Base-by-base conservation (phyloP, 1,139 yeast genomes). In the Kodamaea derodonti region DNA sequence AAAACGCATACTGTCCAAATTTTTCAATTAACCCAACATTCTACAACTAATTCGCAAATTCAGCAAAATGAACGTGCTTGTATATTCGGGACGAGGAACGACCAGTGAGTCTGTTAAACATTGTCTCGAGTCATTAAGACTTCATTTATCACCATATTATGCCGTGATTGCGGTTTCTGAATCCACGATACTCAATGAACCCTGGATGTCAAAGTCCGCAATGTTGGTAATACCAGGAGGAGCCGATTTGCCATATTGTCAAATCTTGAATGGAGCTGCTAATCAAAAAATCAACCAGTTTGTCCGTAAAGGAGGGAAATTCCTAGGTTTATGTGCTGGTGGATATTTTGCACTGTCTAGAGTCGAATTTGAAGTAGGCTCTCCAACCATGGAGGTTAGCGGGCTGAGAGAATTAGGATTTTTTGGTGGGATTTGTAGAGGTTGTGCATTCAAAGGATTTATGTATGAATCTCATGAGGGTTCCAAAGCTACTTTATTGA, bases 301-400 rank as follows among this genome's bases (percentile, higher is more conserved):
- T 56, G 88, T 92, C 3, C 66, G 77, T 24, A 65, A 68, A 35
- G 98, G 98, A 14, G 99, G 98, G 1, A 65, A 69, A 36, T 87
- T 67, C 51, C 56, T 92, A 24, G 98, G 98, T 0, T 75, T 92
- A 44, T 92, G 98, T 60, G 95, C 98, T n/a, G 99, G 99, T 23
- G 97, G 85, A 0, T 92, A 94, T 58, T 92, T 75, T 52, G 92
- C 81, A 1, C 72, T 88, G n/a, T 57, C 70, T 0, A 58, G 81
- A 32, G 80, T 85, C 45, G 97, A 92, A 52, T 94, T 92, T 56
- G 95, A 87, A 48, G 79, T 74, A 16, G 94, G 92, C 1, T 69
- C 80, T 42, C 70, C 75, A 0, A 43, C 40, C 2, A 60, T 85
- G 72, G 97, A 90, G 51, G 96, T 92, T 3, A 69, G 81, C 30